phyloP scores from a whole-genome alignment of 2,329 filamentous ascomycete species.

The Claviceps sp. region DNA sequence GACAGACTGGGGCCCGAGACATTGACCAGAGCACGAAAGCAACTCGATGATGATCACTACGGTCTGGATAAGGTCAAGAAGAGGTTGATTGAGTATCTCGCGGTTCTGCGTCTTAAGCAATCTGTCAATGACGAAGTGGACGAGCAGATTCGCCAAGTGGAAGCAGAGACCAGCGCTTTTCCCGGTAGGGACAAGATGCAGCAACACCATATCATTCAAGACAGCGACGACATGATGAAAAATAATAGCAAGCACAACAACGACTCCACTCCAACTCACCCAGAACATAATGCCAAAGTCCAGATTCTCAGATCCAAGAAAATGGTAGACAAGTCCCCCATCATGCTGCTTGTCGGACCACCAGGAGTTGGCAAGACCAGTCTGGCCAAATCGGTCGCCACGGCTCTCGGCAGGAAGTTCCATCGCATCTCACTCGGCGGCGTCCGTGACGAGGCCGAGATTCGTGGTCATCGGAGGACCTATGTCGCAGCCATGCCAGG shows the following conservation, averaged over 20 bases:
- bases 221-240: background rate
- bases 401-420: slow-evolving; percentile 86
- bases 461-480: slow-evolving; percentile 83
- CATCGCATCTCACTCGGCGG: slow-evolving; percentile 93
- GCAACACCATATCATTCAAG: background rate
- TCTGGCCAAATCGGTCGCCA: slow-evolving; percentile 82
- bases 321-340: slow-evolving; percentile 90
- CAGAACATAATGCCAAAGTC: slow-evolving; percentile 45
- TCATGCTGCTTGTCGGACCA: slow-evolving; percentile 82
- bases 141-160: slow-evolving; percentile 56
- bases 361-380: slow-evolving; percentile 95
- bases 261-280: slow-evolving; percentile 3
- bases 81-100: slow-evolving; percentile 84
- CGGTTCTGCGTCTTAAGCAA: slow-evolving; percentile 91
- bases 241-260: background rate
- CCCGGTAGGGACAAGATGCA: slow-evolving; percentile 18
- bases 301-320: slow-evolving; percentile 67
- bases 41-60: slow-evolving; percentile 92
- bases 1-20: slow-evolving; percentile 77
- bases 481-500: slow-evolving; percentile 99
- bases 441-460: slow-evolving; percentile 92
- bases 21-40: slow-evolving; percentile 64
- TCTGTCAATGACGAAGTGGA: slow-evolving; percentile 75
- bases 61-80: slow-evolving; percentile 97
- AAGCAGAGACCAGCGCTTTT: slow-evolving; percentile 48